Percentiles rank a stretch among this genome's conserved stretches.
These are phyloP conservation scores for Leccinum laetum DNA, from an alignment of 1,284 basidiomycete genomes.

Conservation along the genomic window DNA sequence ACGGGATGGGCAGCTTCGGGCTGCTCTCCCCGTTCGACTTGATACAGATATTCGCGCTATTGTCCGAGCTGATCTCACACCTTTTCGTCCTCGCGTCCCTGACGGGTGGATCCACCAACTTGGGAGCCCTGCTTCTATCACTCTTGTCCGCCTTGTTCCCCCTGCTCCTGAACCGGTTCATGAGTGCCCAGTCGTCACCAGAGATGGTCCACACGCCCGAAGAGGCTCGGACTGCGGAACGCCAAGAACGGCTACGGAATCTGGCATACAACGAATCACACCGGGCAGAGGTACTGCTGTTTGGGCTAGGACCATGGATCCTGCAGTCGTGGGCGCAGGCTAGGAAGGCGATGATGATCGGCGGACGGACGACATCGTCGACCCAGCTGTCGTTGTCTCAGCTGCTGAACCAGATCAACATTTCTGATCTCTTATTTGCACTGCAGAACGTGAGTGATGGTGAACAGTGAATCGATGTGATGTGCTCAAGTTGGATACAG, in stretches of 20 bases:
- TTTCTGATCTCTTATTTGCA: conserved; percentile 60
- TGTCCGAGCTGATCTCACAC: conserved; percentile 72
- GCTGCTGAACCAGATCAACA: conserved; percentile 54
- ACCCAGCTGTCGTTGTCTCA: conserved; percentile 38
- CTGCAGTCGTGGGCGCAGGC: conserved; percentile 71
- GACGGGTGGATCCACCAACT: conserved; percentile 54
- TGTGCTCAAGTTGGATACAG: conserved; percentile 34
- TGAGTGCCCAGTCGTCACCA: conserved; percentile 38
- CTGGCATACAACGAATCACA: conserved; percentile 69
- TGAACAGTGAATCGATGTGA: not conserved
- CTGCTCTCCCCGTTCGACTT: conserved; percentile 77
- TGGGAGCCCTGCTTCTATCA: conserved; percentile 59
- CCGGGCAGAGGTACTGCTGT: conserved; percentile 76
- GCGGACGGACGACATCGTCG: conserved; percentile 46
- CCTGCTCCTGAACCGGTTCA: conserved; percentile 50
- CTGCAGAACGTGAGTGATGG: conserved; percentile 61
- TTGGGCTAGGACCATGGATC: conserved; percentile 82
- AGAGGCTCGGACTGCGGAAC: conserved; percentile 61
- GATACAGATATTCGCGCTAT: conserved; percentile 65
- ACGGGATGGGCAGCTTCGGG: conserved; percentile 64
- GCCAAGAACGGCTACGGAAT: conserved; percentile 70
- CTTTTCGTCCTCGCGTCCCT: conserved; percentile 67
- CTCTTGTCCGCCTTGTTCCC: conserved; percentile 57
- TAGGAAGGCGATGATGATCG: conserved; percentile 54
- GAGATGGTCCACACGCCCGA: conserved; percentile 48